Evolutionary conservation across 1,139 yeast species (phyloP).

Genomic region (Nakaseomyces sp.): DNA sequence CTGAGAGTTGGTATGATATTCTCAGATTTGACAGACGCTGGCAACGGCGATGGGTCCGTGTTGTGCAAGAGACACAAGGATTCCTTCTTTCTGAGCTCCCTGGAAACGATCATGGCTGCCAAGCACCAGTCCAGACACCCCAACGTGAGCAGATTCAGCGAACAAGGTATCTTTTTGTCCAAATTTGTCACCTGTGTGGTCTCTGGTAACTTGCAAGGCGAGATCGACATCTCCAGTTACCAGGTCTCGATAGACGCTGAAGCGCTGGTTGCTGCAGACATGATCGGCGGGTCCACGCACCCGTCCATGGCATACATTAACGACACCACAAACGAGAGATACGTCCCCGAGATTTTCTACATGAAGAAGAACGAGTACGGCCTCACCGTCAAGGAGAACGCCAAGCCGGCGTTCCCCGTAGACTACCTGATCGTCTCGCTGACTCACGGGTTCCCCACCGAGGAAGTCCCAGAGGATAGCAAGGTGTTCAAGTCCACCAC

Average conservation of each 20-base stretch:
- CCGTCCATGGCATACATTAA: conserved; percentile 83
- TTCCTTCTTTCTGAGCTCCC: conserved; percentile 76
- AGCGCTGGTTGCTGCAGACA: conserved; percentile 76
- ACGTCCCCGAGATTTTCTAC: conserved; percentile 92
- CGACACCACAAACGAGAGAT: conserved; percentile 58
- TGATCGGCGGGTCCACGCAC: conserved; percentile 80
- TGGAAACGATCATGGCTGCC: conserved; percentile 84
- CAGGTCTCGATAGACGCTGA: conserved; percentile 88
- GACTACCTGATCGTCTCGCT: conserved; percentile 83
- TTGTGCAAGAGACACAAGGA: conserved; percentile 88
- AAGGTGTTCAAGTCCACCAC: conserved; percentile 34
- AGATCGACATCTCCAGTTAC: conserved; percentile 83
- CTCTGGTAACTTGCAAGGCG: conserved; percentile 77
- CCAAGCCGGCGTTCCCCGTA: conserved; percentile 93
- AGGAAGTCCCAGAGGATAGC: conserved; percentile 42
- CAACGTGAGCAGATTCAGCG: conserved; percentile 58
- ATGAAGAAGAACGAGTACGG: conserved; percentile 82
- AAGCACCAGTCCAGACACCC: conserved; percentile 60
- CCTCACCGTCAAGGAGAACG: conserved; percentile 75
- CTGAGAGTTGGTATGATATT: conserved; percentile 73
- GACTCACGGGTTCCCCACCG: conserved; percentile 81
- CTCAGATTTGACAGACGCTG: conserved; percentile 85
- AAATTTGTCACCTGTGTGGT: conserved; percentile 90
- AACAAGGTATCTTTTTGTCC: conserved; percentile 65
- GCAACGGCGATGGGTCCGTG: conserved; percentile 79